These are phyloP conservation scores for Setomelanomma holmii DNA, from an alignment of 2,329 filamentous ascomycete species.

Conservation along the genomic window DNA sequence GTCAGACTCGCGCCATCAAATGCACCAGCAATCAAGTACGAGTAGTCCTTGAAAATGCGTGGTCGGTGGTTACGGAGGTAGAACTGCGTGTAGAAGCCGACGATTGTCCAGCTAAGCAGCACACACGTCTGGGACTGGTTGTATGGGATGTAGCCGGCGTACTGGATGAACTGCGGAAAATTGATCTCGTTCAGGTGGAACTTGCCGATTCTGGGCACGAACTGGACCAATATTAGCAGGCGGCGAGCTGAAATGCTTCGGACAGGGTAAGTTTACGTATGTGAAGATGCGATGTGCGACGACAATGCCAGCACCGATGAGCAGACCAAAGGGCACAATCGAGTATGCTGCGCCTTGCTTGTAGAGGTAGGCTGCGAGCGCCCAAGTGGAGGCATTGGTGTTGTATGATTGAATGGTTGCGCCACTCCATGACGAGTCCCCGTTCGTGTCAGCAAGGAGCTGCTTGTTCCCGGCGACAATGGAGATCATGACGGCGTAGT, in stretches of 20 bases:
- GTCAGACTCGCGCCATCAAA: conserved; percentile 22
- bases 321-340: conserved; percentile 17
- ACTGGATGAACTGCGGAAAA: conserved; percentile 22
- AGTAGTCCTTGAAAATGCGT: conserved; percentile 25
- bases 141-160: conserved; percentile 19
- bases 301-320: conserved; percentile 18
- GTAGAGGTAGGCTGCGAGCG: conserved; percentile 21
- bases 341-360: conserved; percentile 17
- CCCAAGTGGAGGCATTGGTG: conserved; percentile 23
- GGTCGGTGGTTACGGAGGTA: conserved; percentile 23
- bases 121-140: conserved; percentile 22
- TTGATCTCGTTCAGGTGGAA: conserved; percentile 20
- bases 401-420: conserved; percentile 22
- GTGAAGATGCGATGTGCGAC: conserved; percentile 11
- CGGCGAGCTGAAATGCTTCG: too few relatives aligned
- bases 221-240: background rate
- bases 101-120: conserved; percentile 20
- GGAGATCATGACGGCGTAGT: conserved; percentile 23
- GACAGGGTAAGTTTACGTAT: conserved; percentile 2
- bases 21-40: conserved; percentile 20
- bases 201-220: conserved; percentile 18
- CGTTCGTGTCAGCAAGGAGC: conserved; percentile 19
- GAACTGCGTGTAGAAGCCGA: conserved; percentile 20
- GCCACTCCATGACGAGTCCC: conserved; percentile 19
- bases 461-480: conserved; percentile 17